Evolutionary conservation across 2,329 filamentous ascomycete genomes (phyloP).

Genomic region (Sporothrix curviconia): DNA sequence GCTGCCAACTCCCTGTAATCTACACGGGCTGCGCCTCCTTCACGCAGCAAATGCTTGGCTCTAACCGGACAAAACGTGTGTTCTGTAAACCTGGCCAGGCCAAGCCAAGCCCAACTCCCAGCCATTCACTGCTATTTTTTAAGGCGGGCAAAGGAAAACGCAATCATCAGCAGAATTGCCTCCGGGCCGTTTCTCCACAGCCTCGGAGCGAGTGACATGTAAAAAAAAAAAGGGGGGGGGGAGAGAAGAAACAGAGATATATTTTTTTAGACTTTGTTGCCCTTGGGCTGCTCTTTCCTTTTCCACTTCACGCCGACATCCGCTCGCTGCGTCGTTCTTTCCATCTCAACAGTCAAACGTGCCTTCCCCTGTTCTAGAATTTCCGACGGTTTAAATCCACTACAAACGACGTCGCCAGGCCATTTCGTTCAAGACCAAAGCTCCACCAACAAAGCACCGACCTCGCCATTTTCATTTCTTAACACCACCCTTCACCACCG

Average conservation of each 20-base stretch:
- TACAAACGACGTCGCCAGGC: neutral
- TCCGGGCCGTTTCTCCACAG: slow-evolving; percentile 4
- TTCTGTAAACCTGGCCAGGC: slow-evolving; percentile 2
- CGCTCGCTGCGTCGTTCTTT: neutral
- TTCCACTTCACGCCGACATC: neutral
- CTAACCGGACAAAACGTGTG: neutral
- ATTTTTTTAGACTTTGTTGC: neutral
- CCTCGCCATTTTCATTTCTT: slow-evolving; percentile 14
- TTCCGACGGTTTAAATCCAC: too few relatives aligned
- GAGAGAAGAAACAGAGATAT: neutral
- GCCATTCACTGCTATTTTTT: slow-evolving; percentile 3
- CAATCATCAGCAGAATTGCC: slow-evolving; percentile 2
- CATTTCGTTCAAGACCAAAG: slow-evolving; percentile 4
- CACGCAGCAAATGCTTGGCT: neutral
- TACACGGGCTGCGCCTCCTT: slow-evolving; percentile 1
- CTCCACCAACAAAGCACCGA: slow-evolving; percentile 11
- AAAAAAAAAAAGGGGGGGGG: neutral
- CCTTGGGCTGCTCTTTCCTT: neutral
- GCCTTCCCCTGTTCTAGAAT: neutral
- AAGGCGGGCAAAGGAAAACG: neutral
- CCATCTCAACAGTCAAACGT: neutral
- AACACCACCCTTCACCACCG: neutral
- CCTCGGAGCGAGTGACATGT: too few relatives aligned
- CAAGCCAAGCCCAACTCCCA: too few relatives aligned
- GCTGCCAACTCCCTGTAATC: neutral